A percentile compares a stretch with the other conserved stretches of the same genome.
Evolutionary conservation across 1,139 yeast species (phyloP).

Genomic region (Wickerhamiella pararugosa): DNA sequence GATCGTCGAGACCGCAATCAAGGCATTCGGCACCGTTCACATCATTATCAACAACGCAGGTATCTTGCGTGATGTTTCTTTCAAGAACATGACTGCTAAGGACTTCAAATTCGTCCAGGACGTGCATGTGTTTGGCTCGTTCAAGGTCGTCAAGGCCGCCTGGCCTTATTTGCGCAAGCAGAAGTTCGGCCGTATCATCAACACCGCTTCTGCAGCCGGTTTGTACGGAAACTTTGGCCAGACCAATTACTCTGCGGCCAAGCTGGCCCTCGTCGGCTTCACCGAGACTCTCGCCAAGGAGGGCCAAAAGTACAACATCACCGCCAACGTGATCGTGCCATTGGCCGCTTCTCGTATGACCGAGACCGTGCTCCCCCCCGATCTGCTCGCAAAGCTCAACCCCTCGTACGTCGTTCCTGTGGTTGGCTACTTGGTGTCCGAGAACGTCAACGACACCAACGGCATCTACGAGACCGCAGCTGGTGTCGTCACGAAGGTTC

Average conservation of each 20-base stretch:
- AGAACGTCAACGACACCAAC: constrained; percentile 43
- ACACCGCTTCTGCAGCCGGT: constrained; percentile 95
- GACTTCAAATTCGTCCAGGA: constrained; percentile 70
- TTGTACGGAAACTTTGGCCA: constrained; percentile 95
- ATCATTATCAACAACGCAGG: constrained; percentile 90
- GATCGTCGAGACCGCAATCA: constrained; percentile 74
- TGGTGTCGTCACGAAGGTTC: constrained; percentile 77
- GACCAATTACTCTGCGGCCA: constrained; percentile 90
- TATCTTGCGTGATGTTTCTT: constrained; percentile 50
- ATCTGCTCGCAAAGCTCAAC: constrained; percentile 59
- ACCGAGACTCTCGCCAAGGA: constrained; percentile 93
- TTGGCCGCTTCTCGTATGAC: constrained; percentile 95
- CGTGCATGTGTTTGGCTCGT: constrained; percentile 85
- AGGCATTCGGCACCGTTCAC: constrained; percentile 80
- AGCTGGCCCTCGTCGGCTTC: constrained; percentile 76
- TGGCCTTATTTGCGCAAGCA: constrained; percentile 86
- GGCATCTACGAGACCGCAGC: constrained; percentile 88
- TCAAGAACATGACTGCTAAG: constrained; percentile 67
- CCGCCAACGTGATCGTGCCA: constrained; percentile 81
- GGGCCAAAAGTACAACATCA: constrained; percentile 72
- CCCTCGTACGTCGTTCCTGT: constrained; percentile 88
- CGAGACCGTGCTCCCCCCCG: constrained; percentile 75
- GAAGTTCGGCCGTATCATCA: constrained; percentile 72
- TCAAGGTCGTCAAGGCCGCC: constrained; percentile 72
- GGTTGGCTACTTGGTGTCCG: constrained; percentile 68